Evolutionary conservation across 257 asterid genomes (phyloP).

Genomic region (Euphrasia confusa): DNA sequence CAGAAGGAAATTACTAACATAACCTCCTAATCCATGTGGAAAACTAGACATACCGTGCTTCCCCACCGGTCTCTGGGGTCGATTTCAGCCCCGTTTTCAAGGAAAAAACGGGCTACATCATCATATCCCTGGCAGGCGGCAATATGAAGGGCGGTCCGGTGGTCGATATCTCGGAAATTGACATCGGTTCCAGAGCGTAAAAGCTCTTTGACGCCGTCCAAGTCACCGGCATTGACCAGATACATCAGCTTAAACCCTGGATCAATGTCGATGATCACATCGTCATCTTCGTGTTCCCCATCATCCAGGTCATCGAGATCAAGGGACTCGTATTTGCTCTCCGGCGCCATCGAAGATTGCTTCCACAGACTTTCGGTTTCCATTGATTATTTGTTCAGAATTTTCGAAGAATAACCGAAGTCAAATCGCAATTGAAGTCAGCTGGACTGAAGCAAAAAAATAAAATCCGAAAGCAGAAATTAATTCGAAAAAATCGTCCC

Average conservation of each 20-base stretch:
- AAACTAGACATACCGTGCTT: conserved; percentile 64
- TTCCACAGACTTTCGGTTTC: conserved; percentile 61
- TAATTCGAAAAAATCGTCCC: background rate
- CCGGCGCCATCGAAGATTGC: conserved; percentile 91
- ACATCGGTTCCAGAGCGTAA: conserved; percentile 59
- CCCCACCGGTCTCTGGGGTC: conserved; percentile 87
- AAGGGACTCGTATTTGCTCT: conserved; percentile 33
- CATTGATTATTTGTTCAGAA: conserved; percentile 26
- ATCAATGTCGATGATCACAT: conserved; percentile 45
- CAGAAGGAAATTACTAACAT: too few species aligned
- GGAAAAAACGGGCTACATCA: conserved; percentile 57
- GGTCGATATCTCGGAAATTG: conserved; percentile 80
- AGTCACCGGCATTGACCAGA: conserved; percentile 74
- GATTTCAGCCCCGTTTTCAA: conserved; percentile 52
- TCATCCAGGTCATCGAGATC: conserved; percentile 41
- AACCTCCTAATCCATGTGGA: too few species aligned
- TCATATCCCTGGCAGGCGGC: conserved; percentile 90
- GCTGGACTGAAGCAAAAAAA: too few species aligned
- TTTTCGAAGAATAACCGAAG: too few species aligned
- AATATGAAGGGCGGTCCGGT: conserved; percentile 79
- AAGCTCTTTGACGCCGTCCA: conserved; percentile 79
- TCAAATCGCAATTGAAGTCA: too few species aligned
- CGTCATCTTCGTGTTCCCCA: conserved; percentile 42
- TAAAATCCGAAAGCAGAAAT: background rate
- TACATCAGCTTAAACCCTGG: conserved; percentile 86